A percentile compares a stretch with the other conserved stretches of the same genome.
phyloP scores from a whole-genome alignment of 2,329 filamentous ascomycete genomes.

The Fusarium scirpi region DNA sequence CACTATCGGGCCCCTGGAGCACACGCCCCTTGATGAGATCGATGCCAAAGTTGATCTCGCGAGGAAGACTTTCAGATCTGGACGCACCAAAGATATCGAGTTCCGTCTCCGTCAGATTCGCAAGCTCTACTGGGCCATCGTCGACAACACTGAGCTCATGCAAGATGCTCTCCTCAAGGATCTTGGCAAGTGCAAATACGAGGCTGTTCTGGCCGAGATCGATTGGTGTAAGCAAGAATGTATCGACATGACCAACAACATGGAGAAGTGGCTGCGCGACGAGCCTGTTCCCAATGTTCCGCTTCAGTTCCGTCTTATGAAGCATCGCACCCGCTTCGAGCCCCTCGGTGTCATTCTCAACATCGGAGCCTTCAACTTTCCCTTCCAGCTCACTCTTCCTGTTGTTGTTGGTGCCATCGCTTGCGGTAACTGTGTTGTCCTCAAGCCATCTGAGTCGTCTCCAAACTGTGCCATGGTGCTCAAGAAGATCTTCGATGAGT shows the following conservation, averaged over 20 bases:
- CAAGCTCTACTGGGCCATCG: conserved; percentile 93
- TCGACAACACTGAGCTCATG: conserved; percentile 80
- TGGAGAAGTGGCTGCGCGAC: conserved; percentile 86
- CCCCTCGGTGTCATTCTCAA: conserved; percentile 86
- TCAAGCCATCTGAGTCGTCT: conserved; percentile 91
- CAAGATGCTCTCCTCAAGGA: conserved; percentile 81
- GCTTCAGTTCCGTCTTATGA: conserved; percentile 75
- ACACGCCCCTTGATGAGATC: conserved; percentile 76
- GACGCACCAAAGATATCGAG: conserved; percentile 84
- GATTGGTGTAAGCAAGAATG: conserved; percentile 85
- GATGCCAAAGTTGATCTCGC: conserved; percentile 68
- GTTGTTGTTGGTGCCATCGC: conserved; percentile 91
- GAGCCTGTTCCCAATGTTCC: conserved; percentile 79
- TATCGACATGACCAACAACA: conserved; percentile 79
- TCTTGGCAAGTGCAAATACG: conserved; percentile 80
- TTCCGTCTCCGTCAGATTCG: conserved; percentile 89
- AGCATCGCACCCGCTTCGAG: conserved; percentile 84
- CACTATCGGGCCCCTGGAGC: conserved; percentile 63
- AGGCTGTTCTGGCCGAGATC: conserved; percentile 80
- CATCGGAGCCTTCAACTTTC: conserved; percentile 96
- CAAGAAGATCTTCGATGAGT: conserved; percentile 79
- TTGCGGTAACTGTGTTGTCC: conserved; percentile 87
- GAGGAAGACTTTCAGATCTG: conserved; percentile 77
- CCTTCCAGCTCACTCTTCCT: conserved; percentile 81
- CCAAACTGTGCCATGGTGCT: conserved; percentile 82